A percentile compares a stretch with the other conserved stretches of the same genome.
phyloP scores from a whole-genome alignment of 1,284 basidiomycete genomes.

The Fomitopsis schrenkii region DNA sequence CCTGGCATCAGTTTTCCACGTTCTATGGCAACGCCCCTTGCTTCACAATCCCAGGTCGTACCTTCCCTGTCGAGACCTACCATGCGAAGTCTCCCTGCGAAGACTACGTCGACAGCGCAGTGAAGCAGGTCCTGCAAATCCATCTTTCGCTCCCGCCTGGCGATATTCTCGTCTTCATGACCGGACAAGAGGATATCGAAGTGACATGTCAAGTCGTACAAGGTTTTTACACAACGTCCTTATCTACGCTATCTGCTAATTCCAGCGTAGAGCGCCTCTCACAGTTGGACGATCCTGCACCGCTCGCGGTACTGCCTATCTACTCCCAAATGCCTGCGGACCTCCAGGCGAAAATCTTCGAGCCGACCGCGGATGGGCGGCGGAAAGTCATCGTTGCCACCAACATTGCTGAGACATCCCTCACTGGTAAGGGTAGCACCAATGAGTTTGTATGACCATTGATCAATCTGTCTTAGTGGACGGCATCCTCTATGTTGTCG shows the following conservation, averaged over 20 bases:
- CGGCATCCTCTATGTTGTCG: slow-evolving; percentile 96
- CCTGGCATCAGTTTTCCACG: slow-evolving; percentile 66
- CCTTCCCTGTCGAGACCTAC: slow-evolving; percentile 96
- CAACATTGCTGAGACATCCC: slow-evolving; percentile 98
- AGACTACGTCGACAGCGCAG: slow-evolving; percentile 97
- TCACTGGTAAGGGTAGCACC: slow-evolving; percentile 61
- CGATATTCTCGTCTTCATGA: slow-evolving; percentile 99
- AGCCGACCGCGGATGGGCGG: slow-evolving; percentile 90
- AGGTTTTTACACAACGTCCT: slow-evolving; percentile 49
- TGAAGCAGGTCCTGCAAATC: slow-evolving; percentile 97
- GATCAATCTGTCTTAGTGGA: slow-evolving; percentile 61
- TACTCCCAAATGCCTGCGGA: slow-evolving; percentile 99
- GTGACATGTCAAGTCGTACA: slow-evolving; percentile 88
- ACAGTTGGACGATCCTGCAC: slow-evolving; percentile 87
- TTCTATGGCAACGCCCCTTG: slow-evolving; percentile 96
- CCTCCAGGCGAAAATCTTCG: slow-evolving; percentile 97
- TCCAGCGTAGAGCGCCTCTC: slow-evolving; percentile 73
- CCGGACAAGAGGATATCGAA: slow-evolving; percentile 99
- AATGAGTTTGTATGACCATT: slow-evolving; percentile 2
- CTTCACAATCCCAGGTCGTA: slow-evolving; percentile 97
- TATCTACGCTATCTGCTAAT: not conserved
- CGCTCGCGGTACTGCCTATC: slow-evolving; percentile 89
- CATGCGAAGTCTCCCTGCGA: slow-evolving; percentile 97
- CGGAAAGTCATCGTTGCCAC: slow-evolving; percentile 98
- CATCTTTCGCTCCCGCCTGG: slow-evolving; percentile 93